Percentiles rank a stretch among this genome's conserved stretches.
These are phyloP conservation scores for Pseudopediastrum boryanum DNA, from an alignment of 139 green algal species.

Conservation along the genomic window DNA sequence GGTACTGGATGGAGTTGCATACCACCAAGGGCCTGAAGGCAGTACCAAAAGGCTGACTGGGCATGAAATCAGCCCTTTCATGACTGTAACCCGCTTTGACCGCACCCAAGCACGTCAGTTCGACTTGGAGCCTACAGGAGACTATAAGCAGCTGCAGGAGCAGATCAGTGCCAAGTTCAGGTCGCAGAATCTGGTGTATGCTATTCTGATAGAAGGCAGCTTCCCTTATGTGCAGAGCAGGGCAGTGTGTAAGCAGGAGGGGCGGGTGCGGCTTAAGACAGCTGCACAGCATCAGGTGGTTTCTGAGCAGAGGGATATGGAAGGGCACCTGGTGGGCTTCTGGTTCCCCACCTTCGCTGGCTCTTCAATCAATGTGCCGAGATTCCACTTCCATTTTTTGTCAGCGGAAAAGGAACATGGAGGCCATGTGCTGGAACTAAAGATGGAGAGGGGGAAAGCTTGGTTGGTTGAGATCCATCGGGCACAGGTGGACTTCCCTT, in stretches of 20 bases:
- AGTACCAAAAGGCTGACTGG: not conserved
- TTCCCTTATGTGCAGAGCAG: constrained; percentile 3
- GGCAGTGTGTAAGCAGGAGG: constrained; percentile 10
- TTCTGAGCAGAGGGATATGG: not conserved
- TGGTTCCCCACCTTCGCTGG: not conserved
- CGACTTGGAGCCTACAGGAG: not conserved
- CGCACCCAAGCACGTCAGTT: not conserved
- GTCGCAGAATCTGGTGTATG: constrained; percentile 7
- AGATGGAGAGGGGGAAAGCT: not conserved
- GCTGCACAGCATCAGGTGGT: not conserved
- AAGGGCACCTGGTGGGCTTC: constrained; percentile 6
- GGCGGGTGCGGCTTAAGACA: not conserved
- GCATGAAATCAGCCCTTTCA: constrained; percentile 7
- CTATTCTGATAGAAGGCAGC: constrained; percentile 4
- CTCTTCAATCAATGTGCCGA: not conserved
- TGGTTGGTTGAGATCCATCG: constrained; percentile 1
- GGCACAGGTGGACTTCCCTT: not conserved
- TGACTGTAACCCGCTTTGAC: constrained; percentile 7
- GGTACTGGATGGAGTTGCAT: constrained; percentile 6
- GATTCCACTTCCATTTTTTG: constrained; percentile 28
- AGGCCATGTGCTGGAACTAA: not conserved
- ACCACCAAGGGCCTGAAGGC: constrained; percentile 1
- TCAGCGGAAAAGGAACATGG: constrained; percentile 7
- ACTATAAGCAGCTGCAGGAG: not conserved
- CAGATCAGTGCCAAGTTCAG: constrained; percentile 5